Evolutionary conservation across 2,329 filamentous ascomycete species (phyloP).

Genomic region (Pseudomassariella vexata): DNA sequence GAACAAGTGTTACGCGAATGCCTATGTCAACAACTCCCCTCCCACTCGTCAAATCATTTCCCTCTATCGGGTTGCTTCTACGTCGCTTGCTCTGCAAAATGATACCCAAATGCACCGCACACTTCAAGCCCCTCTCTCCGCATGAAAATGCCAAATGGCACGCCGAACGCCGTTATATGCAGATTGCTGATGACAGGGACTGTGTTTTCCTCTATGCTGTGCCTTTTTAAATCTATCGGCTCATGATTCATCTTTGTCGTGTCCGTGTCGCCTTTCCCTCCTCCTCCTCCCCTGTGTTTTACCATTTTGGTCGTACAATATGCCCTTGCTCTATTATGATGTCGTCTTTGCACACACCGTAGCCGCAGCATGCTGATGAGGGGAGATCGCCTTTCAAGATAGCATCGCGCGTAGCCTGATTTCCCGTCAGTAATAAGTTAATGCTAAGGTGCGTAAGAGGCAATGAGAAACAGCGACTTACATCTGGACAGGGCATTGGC

Average conservation of each 20-base stretch:
- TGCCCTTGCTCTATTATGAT: slow-evolving; percentile 6
- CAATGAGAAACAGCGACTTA: background rate
- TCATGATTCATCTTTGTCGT: background rate
- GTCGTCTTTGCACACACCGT: slow-evolving; percentile 8
- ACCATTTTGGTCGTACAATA: background rate
- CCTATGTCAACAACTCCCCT: too few species aligned
- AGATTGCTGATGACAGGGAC: slow-evolving; percentile 3
- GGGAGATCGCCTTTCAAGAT: slow-evolving; percentile 7
- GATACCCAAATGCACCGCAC: too few species aligned
- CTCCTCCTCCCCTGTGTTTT: background rate
- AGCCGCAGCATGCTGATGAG: slow-evolving; percentile 8
- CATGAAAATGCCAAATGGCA: too few species aligned
- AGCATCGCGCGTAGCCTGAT: slow-evolving; percentile 6
- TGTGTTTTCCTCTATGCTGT: background rate
- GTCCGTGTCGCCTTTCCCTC: background rate
- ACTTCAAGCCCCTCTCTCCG: too few species aligned
- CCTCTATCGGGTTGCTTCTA: too few species aligned
- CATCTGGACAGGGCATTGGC: slow-evolving; percentile 6
- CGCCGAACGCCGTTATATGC: slow-evolving; percentile 3
- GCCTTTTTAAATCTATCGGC: background rate
- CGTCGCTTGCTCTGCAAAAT: too few species aligned
- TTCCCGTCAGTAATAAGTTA: background rate
- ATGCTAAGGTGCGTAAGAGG: background rate
- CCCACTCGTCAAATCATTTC: too few species aligned
- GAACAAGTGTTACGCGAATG: too few species aligned